Evolutionary conservation across 768 basidiomycete genomes (phyloP).

Genomic region (Pleurotus ostreatus): DNA sequence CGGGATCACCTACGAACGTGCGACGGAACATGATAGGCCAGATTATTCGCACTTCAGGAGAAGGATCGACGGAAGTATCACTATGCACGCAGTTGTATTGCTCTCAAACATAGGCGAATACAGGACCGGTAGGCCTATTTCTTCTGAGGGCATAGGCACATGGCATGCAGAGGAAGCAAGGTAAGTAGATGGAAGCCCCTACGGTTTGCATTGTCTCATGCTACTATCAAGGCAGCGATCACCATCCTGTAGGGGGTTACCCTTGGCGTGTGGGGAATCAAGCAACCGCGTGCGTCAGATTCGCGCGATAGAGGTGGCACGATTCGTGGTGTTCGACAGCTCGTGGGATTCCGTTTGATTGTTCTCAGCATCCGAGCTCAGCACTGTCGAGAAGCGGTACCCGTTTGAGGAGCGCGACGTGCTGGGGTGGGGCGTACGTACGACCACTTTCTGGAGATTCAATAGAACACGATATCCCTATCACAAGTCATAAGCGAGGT

Average conservation of each 20-base stretch:
- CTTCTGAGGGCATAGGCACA: neutral
- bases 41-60: no score
- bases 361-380: slow-evolving; percentile 4
- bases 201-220: neutral
- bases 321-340: slow-evolving; percentile 9
- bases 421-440: slow-evolving; percentile 16
- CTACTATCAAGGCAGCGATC: no score
- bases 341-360: slow-evolving; percentile 20
- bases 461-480: slow-evolving; percentile 35
- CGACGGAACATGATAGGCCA: no score
- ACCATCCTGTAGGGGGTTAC: neutral
- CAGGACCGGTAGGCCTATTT: neutral
- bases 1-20: no score
- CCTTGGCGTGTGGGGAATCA: neutral
- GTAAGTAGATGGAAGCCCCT: neutral
- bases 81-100: no score
- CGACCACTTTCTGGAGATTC: slow-evolving; percentile 17
- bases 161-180: no score
- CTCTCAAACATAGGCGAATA: no score
- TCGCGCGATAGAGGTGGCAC: neutral
- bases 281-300: neutral
- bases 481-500: neutral
- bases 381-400: slow-evolving; percentile 16
- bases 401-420: slow-evolving; percentile 14
- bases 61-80: no score